Percentiles rank a stretch among this genome's conserved stretches.
These are phyloP conservation scores for Litchi chinensis DNA, from an alignment of 345 rosid species.

Conservation along the genomic window DNA sequence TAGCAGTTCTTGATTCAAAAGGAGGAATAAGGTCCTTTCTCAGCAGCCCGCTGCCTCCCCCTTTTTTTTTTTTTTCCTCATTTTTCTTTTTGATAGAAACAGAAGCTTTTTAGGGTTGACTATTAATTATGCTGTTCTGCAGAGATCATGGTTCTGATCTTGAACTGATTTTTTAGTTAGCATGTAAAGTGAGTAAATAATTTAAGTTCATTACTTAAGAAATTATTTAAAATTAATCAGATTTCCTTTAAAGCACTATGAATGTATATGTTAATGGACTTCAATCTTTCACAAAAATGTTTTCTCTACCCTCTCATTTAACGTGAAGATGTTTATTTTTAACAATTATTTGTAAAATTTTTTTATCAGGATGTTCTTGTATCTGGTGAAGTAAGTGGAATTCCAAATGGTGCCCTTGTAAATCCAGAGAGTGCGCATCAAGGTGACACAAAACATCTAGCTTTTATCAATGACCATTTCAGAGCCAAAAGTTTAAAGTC, in stretches of 20 bases:
- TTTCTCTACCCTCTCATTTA: constrained; percentile 1
- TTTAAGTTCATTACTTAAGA: not conserved
- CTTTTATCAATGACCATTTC: constrained; percentile 55
- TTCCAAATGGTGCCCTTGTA: constrained; percentile 35
- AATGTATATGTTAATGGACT: not conserved
- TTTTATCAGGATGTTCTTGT: constrained; percentile 53
- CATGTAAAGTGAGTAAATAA: not conserved
- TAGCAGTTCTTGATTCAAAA: too few species aligned
- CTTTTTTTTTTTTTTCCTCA: too few species aligned
- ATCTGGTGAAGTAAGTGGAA: constrained; percentile 45
- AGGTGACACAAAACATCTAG: constrained; percentile 49
- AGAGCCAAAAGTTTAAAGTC: constrained; percentile 73
- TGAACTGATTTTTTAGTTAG: not conserved
- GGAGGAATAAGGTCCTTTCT: not conserved
- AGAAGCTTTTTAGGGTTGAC: not conserved
- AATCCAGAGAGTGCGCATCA: constrained; percentile 40
- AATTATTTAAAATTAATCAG: not conserved
- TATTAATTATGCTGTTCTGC: not conserved
- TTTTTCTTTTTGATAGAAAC: not conserved
- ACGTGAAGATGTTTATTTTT: constrained; percentile 8
- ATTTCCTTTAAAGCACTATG: not conserved
- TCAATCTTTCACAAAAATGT: constrained; percentile 3
- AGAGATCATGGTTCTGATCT: not conserved
- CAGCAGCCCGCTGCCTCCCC: not conserved
- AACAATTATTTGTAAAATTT: constrained; percentile 22